Evolutionary conservation across 2,329 filamentous ascomycete genomes (phyloP), one percentile per base, ranked within the genome.

Genomic region (Raffaelea arxii): DNA sequence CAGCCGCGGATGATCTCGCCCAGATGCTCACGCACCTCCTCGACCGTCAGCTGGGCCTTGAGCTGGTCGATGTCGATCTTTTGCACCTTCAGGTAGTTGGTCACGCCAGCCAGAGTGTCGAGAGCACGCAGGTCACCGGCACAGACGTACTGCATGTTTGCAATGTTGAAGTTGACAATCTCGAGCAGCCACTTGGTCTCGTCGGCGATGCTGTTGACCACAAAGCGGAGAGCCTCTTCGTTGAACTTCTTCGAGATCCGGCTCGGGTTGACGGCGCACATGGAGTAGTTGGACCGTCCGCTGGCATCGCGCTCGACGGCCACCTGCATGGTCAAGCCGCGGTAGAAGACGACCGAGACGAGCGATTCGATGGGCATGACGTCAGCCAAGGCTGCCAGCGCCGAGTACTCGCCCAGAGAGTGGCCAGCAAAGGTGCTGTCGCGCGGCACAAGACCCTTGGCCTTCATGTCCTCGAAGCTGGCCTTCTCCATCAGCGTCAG

Each of bases 321-420:
- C 41, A 98, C 92, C 69, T 98, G 92, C 92, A 98, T 98, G 21
- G 92, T 98, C 60, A 98, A 73, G 60, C 92, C 92, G 66, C 92
- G 89, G 73, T 98, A 98, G 77, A 98, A 98, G 46, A 98, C 94
- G 41, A 98, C 92, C 0, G 92, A 97, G 2, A 98, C 92, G 65
- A 98, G 75, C 56, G 85, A 92, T 74, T 98, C 92, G 59, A 98
- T 98, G n/a, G 94, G 92, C 87, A 98, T 95, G 62, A 98, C 92
- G 61, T 98, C 91, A 11, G 94, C 92, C 51, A 98, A 77, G 12
- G 92, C 92, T 52, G 92, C 92, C 53, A 98, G 81, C 10, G 92
- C 92, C 52, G 90, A 96, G 74, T 98, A 98, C 71, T 98, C 92
- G 67, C 92, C 92, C 21, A 98, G 80, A 1, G 94, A 98, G 73